Evolutionary conservation across 768 basidiomycete species (phyloP), one percentile per base, ranked within the genome.

Genomic region (Russula virescens): DNA sequence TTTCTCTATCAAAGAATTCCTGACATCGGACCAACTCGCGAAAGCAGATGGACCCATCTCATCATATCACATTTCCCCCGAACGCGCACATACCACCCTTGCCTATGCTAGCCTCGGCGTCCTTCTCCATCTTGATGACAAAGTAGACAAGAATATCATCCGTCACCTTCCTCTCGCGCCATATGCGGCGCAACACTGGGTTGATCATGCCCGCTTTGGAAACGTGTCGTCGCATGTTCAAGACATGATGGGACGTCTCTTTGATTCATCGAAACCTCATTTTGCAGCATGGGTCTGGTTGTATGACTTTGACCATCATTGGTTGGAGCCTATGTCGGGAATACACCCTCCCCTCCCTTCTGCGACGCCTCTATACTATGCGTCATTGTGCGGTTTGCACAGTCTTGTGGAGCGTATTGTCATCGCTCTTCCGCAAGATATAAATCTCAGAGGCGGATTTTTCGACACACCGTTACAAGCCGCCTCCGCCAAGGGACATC

Each of bases 251-350:
- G 43, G 51, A 16, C 31, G 18, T 14, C 43, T 62, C 0, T 62
- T 62, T 35, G 31, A 62, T 34, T 18, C 11, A 0, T 11, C 19
- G 1, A 40, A 43, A 0, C 31, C 54, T 2, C 13, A 50, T 40
- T 62, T 62, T 38, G 25, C 55, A 31, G 40, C 55, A 4, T 62
- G 61, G 61, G 14, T 62, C 19, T 55, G 60, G 60, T 6, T 55
- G 19, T 46, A 51, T 6, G 55, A 62, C 16, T 21, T 62, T 5
- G 55, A 57, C 3, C 34, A 10, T 46, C 26, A 23, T 25, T 60
- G 49, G 50, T 6, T 1, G n/a, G n/a, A 21, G 2, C 34, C 34
- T 2, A 61, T 53, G 52, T 5, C 18, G 7, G 18, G 25, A 3
- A 16, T 42, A 3, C 51, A 28, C 10, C 60, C 60, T 14, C 43